Evolutionary conservation across 2,329 filamentous ascomycete species (phyloP).

Genomic region (Parastagonospora avenae): DNA sequence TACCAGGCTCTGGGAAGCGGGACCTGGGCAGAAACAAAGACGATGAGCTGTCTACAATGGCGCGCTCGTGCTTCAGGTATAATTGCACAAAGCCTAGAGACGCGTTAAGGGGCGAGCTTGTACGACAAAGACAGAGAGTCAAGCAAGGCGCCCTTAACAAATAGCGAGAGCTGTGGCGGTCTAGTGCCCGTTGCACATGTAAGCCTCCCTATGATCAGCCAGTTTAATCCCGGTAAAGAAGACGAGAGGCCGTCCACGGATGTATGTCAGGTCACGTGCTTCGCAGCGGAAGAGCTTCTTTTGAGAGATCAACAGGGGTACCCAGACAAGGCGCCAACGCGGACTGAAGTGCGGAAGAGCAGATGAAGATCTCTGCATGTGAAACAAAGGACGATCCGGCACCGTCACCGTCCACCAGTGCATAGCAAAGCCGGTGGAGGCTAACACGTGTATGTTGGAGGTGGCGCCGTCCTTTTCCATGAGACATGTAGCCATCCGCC

Average conservation of each 20-base stretch:
- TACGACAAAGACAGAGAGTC: conserved; percentile 6
- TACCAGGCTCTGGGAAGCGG: conserved; percentile 6
- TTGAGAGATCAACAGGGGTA: conserved; percentile 22
- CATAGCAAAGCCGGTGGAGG: too few species aligned
- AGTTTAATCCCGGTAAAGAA: too few species aligned
- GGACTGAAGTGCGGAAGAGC: neutral
- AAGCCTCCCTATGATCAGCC: conserved; percentile 12
- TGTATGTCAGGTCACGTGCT: conserved; percentile 11
- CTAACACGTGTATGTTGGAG: too few species aligned
- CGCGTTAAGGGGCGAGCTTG: conserved; percentile 6
- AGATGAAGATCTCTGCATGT: neutral
- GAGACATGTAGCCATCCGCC: neutral
- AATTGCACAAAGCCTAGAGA: conserved; percentile 2
- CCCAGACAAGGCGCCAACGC: conserved; percentile 1
- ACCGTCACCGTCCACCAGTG: neutral
- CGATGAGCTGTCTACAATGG: conserved; percentile 9
- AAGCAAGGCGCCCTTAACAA: conserved; percentile 6
- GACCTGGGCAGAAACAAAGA: conserved; percentile 6
- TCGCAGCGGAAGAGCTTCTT: too few species aligned
- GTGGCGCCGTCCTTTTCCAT: too few species aligned
- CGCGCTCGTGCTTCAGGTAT: conserved; percentile 13
- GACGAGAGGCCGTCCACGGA: conserved; percentile 1
- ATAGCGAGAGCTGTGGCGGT: conserved; percentile 7
- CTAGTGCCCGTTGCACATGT: conserved; percentile 27
- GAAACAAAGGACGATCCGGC: conserved; percentile 2